Evolutionary conservation across 2,329 filamentous ascomycete genomes (phyloP).

Genomic region (Raffaelea albimanens): DNA sequence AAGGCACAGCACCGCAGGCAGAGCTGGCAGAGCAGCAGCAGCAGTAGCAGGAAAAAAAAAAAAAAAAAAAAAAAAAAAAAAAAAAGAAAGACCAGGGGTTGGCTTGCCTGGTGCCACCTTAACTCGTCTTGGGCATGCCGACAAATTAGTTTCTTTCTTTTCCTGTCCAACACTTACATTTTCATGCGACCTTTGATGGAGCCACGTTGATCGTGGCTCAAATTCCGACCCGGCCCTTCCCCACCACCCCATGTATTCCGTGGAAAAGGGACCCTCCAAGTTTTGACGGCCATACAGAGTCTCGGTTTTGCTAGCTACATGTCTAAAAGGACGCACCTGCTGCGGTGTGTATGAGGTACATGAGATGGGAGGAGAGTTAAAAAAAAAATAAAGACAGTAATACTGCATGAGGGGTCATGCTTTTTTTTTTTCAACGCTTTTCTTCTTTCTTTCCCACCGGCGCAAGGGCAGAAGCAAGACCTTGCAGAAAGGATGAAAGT

Average conservation of each 20-base stretch:
- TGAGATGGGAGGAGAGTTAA: neutral
- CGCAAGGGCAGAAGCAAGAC: too few species aligned
- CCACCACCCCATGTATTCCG: constrained; percentile 3
- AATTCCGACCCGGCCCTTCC: constrained; percentile 17
- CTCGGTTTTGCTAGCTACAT: too few species aligned
- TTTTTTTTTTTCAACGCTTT: too few species aligned
- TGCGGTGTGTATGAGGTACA: too few species aligned
- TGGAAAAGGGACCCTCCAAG: too few species aligned
- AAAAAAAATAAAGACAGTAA: neutral
- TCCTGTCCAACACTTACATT: constrained; percentile 11
- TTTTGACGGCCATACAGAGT: too few species aligned
- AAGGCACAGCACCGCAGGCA: too few species aligned
- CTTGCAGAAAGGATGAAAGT: neutral
- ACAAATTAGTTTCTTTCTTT: constrained; percentile 18
- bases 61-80: constrained; percentile 4
- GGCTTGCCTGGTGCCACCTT: constrained; percentile 7
- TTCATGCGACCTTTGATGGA: constrained; percentile 17
- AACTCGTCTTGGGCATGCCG: constrained; percentile 14
- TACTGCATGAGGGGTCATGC: neutral
- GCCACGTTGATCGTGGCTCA: constrained; percentile 26
- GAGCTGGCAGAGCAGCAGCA: too few species aligned
- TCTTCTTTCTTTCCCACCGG: too few species aligned
- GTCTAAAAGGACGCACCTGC: too few species aligned
- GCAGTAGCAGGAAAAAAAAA: constrained; percentile 1
- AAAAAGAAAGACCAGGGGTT: constrained; percentile 3